Base-by-base conservation (phyloP, 331 rosid genomes). In the Rhamnella rubrinervis region DNA sequence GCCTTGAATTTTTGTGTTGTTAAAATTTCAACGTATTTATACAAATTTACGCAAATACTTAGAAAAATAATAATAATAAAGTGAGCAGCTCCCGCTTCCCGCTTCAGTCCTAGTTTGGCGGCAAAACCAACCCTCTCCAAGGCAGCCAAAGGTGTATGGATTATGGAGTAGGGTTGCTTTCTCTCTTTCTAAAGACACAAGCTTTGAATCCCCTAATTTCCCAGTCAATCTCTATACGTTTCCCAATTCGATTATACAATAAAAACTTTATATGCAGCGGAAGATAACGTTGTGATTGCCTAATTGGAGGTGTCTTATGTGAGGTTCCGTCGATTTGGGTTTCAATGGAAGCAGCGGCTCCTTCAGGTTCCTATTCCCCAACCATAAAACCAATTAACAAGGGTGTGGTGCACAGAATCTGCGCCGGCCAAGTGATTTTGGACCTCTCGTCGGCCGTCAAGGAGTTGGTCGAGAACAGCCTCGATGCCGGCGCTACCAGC, bases 361-460 rank as follows among this genome's bases (percentile, higher is more conserved):
- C 82, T 15, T 75, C 47, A 14, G 89, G 82, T 72, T 77, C 87
- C 12, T 82, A 83, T 72, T 77, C 87, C 13, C 82, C 81, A 16
- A 55, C 63, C 0, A 93, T 93, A 59, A 91, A 81, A 65, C 91
- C 95, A 1, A 93, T 93, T 15, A 85, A 77, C 59, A 93, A 87
- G 66, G 79, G 83, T 67, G 84, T 78, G 55, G 88, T 88, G 63
- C 92, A 93, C 82, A 70, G 92, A 68, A 93, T 93, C 66, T 91
- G 95, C 71, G 76, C 97, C 9, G 98, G 97, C 37, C 98, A 91
- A 68, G 98, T 93, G 18, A 93, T 93, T 77, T 78, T 89, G 16
- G 97, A 93, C 80, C 95, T 93, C 75, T 80, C 96, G 18, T 88
- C 98, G 49, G 97, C 98, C 18, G 92, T 93, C 44, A 93, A 93